Evolutionary conservation across 1,284 basidiomycete species (phyloP), one percentile per base, ranked within the genome.

Genomic region (Limonomyces culmigenus): DNA sequence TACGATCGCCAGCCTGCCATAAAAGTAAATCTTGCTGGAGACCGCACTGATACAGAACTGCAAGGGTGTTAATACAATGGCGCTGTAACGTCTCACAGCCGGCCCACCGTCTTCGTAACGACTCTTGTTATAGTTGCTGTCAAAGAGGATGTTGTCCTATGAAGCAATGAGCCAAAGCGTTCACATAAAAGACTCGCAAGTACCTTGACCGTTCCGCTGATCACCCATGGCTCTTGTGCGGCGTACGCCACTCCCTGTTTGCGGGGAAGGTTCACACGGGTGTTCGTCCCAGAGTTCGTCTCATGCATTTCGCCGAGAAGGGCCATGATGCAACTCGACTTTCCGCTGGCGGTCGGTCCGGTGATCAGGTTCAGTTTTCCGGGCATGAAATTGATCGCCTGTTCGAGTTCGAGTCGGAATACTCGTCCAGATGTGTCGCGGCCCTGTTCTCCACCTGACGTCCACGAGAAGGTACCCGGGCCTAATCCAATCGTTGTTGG

Each of bases 71-170:
- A 27, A 14, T 14, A 60, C 29, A 49, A 52, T 17, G 14, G 25
- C 5, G 8, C 10, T 16, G 10, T 12, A 13, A n/a, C 10, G 14
- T 8, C 12, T 8, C 13, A 5, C 17, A 32, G 11, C 4, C n/a
- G 32, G 42, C n/a, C 17, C 32, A 60, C 60, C 55, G 56, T 63
- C 60, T 19, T 62, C 49, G 41, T 62, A 62, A 6, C 59, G 46
- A 14, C 48, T 53, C 37, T 64, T 56, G 35, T 65, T 57, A 40
- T 52, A 65, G 3, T 54, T 47, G 2, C 55, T 44, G 1, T 62
- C 60, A 40, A 65, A 64, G 12, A 66, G 39, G 29, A 65, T 65
- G 39, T 63, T 67, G 36, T 59, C 56, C 53, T 59, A 12, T 5
- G n/a, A 27, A 5, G 25, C 12, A 10, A 32, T 32, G 6, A 32